phyloP scores from a whole-genome alignment of 768 basidiomycete species.

The Leucogyrophana mollusca region DNA sequence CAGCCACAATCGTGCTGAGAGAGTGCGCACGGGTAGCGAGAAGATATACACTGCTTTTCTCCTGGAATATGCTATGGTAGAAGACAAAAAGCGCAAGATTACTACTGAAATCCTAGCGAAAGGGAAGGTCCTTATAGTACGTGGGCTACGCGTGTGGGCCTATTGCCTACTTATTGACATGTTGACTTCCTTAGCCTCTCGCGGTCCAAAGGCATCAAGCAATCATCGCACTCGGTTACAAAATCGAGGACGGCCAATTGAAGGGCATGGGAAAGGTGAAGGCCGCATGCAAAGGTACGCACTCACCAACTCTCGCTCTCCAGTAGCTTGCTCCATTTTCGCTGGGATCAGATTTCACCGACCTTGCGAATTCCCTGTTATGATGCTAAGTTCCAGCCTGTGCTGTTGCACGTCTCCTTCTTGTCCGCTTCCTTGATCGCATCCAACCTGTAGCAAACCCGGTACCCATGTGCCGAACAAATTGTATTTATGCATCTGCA shows the following conservation, averaged over 20 bases:
- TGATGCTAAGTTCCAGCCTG: no score
- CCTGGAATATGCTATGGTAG: constrained; percentile 16
- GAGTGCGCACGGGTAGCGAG: constrained; percentile 15
- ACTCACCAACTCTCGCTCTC: neutral
- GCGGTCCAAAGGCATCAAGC: constrained; percentile 28
- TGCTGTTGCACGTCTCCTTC: no score
- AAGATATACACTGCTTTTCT: constrained; percentile 24
- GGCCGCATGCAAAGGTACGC: constrained; percentile 19
- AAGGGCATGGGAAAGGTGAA: constrained; percentile 20
- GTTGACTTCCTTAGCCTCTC: constrained; percentile 14
- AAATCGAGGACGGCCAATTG: constrained; percentile 22
- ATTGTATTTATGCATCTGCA: no score
- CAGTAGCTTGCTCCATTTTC: no score
- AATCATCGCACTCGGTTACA: constrained; percentile 14
- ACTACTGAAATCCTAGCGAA: constrained; percentile 21
- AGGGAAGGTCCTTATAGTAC: constrained; percentile 24
- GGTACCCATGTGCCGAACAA: no score
- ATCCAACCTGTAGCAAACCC: no score
- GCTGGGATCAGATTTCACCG: no score
- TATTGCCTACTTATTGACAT: neutral
- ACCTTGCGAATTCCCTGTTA: no score
- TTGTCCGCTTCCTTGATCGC: no score
- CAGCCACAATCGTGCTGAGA: neutral
- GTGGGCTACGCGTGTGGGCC: neutral
- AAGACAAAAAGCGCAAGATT: constrained; percentile 27